Conservation (phyloP, 2,329 filamentous ascomycete species). For the Pyrenophora tritici-repentis region DNA sequence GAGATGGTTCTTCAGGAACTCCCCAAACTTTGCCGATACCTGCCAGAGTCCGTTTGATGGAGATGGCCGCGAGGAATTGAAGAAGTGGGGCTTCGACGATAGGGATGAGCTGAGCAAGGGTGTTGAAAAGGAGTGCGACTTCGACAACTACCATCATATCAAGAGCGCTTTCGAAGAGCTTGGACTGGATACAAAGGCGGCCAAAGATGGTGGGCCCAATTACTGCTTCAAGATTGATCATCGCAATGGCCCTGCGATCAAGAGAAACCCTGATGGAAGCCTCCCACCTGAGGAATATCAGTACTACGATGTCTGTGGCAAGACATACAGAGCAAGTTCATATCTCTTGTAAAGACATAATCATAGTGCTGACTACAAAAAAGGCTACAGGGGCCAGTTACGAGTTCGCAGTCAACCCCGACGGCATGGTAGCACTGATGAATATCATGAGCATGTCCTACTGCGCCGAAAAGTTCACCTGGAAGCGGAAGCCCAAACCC, state of each 20-base stretch:
- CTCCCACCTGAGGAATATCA: conserved; percentile 10
- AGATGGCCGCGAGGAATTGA: conserved; percentile 9
- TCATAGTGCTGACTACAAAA: background rate
- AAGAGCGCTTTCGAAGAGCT: conserved; percentile 15
- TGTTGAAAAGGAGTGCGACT: conserved; percentile 16
- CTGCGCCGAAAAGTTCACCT: conserved; percentile 8
- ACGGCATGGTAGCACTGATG: conserved; percentile 7
- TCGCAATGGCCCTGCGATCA: conserved; percentile 10
- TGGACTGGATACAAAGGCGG: conserved; percentile 7
- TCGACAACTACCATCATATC: conserved; percentile 14
- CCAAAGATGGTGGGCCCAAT: conserved; percentile 16
- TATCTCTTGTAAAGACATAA: too few relatives aligned
- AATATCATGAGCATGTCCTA: conserved; percentile 13
- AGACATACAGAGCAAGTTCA: conserved; percentile 4
- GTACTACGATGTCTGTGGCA: conserved; percentile 16
- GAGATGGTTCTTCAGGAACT: conserved; percentile 15
- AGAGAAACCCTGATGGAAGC: conserved; percentile 9
- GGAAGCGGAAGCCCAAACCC: conserved; percentile 6
- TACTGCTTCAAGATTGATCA: conserved; percentile 16
- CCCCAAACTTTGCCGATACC: conserved; percentile 5
- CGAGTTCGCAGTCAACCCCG: conserved; percentile 12
- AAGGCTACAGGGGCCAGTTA: conserved; percentile 13
- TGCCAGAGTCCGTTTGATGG: conserved; percentile 13
- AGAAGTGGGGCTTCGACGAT: conserved; percentile 18
- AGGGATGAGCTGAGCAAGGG: conserved; percentile 1